Base-by-base conservation (phyloP, 2,329 filamentous ascomycete species). In the Penicillium sp. region DNA sequence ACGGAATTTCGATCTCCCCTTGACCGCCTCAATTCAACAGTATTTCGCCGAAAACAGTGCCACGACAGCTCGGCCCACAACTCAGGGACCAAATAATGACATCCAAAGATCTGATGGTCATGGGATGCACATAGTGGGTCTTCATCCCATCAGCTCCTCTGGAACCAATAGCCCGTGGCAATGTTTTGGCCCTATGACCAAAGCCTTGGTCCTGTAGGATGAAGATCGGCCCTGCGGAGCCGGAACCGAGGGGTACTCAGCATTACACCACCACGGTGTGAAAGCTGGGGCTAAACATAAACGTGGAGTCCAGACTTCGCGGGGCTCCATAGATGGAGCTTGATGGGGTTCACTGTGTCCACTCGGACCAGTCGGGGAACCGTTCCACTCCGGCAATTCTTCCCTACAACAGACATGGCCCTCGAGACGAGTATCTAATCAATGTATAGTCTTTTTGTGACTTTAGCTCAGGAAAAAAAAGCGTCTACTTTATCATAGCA, bases 21-120 rank as follows among this genome's bases (percentile, higher is more conserved):
- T 61, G 58, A 61, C 56, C 58, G 58, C 58, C 45, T 35, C 35
- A 43, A 33, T 33, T 49, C 35, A 14, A 37, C 31, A 13, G 21
- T 33, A 23, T 53, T 55, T 50, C 42, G 50, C 54, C 50, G 58
- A 25, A 58, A 58, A 43, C 52, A 58, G 55, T 42, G 31, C 33
- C 19, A 35, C 21, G 31, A 50, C 45, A 47, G 25, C 14, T 44
- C 35, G 58, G 52, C 51, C 48, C 50, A 39, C 45, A 49, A 35
- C 19, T 51, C 49, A 51, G 49, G 27, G 48, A 53, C 39, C 3
- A 42, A 16, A 55, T 47, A 14, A 51, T 39, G 51, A 54, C 31
- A 43, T 47, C 50, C 49, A 53, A 56, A 56, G 59, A 64, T 62
- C 61, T 57, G 57, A 58, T 45, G 61, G 62, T 66, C 63, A 66